Base-by-base conservation (phyloP, 176 grass and related monocot genomes). In the Musa itinerans region DNA sequence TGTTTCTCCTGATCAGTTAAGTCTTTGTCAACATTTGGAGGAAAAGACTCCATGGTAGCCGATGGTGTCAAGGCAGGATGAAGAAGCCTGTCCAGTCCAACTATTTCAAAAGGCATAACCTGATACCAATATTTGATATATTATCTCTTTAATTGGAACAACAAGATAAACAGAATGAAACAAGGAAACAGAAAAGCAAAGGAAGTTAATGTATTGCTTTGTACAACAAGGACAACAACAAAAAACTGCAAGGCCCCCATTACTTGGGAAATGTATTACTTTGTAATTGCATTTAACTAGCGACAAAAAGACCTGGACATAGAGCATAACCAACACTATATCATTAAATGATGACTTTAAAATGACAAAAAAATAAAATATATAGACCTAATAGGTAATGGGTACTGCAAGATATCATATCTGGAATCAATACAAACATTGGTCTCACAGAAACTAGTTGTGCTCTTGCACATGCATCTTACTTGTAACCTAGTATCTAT, bases 21-120 rank as follows among this genome's bases (percentile, higher is more conserved):
- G 6, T 85, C 81, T 64, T 83, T 48, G 26, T 34, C 69, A 72
- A 78, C 68, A 53, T 78, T 67, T 74, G 62, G 17, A 34, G 76
- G 68, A 67, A 68, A 77, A 70, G 78, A 66, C 48, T 84, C 90
- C 68, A 83, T 84, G 63, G 64, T 79, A 56, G 79, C 50, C 25
- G 78, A 78, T 76, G 63, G 86, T 50, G 86, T 50, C 12, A 73
- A 80, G 73, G 74, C 64, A 71, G 74, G 75, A 73, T 91, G 84
- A 71, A 89, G 84, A 81, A 94, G 54, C 51, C 67, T 89, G 63
- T 99, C 88, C 72, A 94, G 71, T 73, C 88, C 91, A 81, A 85
- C 83, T 84, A 99, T 92, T 91, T 99, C 95, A 71, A 80, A 80
- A 86, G 83, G 86, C 15, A 84, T 85, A 74, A 89, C 90, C 95